phyloP scores from a whole-genome alignment of 352 stramenopile genomes.

The Globisporangium carolinianum region DNA sequence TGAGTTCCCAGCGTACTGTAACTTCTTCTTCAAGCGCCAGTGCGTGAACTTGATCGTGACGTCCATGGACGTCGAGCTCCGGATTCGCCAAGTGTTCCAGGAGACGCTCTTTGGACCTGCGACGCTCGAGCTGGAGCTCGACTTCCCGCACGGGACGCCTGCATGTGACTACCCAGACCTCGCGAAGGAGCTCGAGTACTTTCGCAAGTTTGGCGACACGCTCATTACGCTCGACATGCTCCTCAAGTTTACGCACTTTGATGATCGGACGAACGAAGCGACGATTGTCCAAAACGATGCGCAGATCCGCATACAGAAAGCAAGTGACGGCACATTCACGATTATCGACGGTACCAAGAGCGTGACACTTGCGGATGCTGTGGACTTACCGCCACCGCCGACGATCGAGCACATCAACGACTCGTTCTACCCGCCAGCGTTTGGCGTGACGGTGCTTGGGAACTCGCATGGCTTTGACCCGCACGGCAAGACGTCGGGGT shows the following conservation, averaged over 20 bases:
- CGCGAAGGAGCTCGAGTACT: slow-evolving; percentile 83
- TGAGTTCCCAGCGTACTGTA: slow-evolving; percentile 97
- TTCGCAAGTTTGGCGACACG: slow-evolving; percentile 87
- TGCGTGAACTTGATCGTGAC: slow-evolving; percentile 84
- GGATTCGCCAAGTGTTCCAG: slow-evolving; percentile 85
- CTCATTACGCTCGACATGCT: slow-evolving; percentile 87
- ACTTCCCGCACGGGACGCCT: slow-evolving; percentile 67
- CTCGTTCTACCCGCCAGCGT: slow-evolving; percentile 91
- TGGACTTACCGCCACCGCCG: slow-evolving; percentile 43
- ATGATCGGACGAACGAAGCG: slow-evolving; percentile 43
- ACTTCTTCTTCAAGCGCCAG: slow-evolving; percentile 93
- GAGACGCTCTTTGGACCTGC: slow-evolving; percentile 83
- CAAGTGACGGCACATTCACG: slow-evolving; percentile 45
- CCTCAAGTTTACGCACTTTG: slow-evolving; percentile 84
- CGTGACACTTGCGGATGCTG: slow-evolving; percentile 45
- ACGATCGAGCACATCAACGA: slow-evolving; percentile 32
- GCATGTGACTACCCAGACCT: slow-evolving; percentile 62
- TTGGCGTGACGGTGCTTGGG: slow-evolving; percentile 93
- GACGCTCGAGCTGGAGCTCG: slow-evolving; percentile 59
- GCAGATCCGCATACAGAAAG: slow-evolving; percentile 62
- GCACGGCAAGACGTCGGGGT: slow-evolving; percentile 90
- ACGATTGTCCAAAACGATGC: slow-evolving; percentile 54
- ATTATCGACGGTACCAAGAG: slow-evolving; percentile 55
- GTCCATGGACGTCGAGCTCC: slow-evolving; percentile 64
- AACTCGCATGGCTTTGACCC: slow-evolving; percentile 96